Evolutionary conservation across 352 stramenopile genomes (phyloP).

Genomic region (Aphanomyces astaci): DNA sequence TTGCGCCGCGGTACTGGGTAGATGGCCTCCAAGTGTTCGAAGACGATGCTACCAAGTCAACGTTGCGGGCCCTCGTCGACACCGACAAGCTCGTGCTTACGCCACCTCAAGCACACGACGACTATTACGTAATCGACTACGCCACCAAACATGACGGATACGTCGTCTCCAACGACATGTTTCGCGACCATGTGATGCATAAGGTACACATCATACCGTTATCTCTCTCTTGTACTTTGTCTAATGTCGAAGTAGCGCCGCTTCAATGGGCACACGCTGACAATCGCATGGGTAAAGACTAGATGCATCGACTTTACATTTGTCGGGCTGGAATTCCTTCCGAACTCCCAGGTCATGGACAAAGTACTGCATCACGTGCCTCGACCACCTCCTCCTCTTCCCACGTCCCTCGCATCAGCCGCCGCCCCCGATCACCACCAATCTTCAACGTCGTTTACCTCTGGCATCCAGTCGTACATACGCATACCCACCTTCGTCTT

Average conservation of each 20-base stretch:
- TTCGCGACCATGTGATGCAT: conserved; percentile 79
- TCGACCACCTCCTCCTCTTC: background rate
- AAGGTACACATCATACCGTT: too few species aligned
- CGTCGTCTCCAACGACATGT: conserved; percentile 90
- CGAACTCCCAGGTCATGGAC: conserved; percentile 80
- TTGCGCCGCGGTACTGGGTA: conserved; percentile 76
- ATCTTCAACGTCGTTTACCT: too few species aligned
- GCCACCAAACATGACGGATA: conserved; percentile 80
- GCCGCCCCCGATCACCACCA: background rate
- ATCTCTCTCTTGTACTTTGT: too few species aligned
- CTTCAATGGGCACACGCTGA: conserved; percentile 39
- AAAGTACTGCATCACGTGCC: conserved; percentile 45
- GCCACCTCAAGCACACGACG: conserved; percentile 78
- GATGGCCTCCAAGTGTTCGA: conserved; percentile 39
- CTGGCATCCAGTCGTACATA: too few species aligned
- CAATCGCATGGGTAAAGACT: conserved; percentile 46
- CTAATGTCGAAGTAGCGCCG: too few species aligned
- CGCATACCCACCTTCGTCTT: too few species aligned
- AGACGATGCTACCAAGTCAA: conserved; percentile 23
- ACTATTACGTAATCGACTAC: conserved; percentile 90
- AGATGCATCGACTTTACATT: conserved; percentile 87
- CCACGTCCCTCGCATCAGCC: background rate
- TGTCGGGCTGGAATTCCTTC: conserved; percentile 82
- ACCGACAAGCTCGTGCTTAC: conserved; percentile 64
- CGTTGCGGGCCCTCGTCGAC: conserved; percentile 51